phyloP scores from a whole-genome alignment of 73 alveolate genomes.

The Paramecium sonneborni region DNA sequence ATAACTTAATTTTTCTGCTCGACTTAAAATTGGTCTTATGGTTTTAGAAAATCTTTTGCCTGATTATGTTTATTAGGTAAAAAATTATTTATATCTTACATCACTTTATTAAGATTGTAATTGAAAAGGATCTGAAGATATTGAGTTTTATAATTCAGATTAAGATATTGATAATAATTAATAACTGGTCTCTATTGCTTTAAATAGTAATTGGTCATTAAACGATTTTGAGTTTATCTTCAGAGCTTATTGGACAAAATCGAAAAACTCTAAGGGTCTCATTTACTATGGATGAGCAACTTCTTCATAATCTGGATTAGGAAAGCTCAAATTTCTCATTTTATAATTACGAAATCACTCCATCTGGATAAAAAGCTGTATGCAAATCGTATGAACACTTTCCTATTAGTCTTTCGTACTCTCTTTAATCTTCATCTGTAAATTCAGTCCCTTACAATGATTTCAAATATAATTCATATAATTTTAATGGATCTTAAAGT shows the following conservation, averaged over 20 bases:
- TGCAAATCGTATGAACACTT: not conserved
- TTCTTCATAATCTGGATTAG: slow-evolving; percentile 11
- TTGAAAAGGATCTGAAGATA: not conserved
- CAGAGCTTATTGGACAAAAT: not conserved
- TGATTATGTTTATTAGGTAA: not conserved
- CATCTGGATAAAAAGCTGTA: not conserved
- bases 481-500: not conserved
- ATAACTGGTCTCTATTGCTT: slow-evolving; percentile 3
- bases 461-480: not conserved
- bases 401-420: not conserved
- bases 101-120: not conserved
- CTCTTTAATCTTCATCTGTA: not conserved
- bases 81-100: not conserved
- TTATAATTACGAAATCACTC: not conserved
- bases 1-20: not conserved
- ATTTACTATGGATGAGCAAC: not conserved
- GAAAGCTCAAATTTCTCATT: not conserved
- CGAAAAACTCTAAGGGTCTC: not conserved
- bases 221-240: not conserved
- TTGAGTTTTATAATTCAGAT: not conserved
- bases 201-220: not conserved
- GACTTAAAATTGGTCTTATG: not conserved
- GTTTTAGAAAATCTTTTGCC: not conserved
- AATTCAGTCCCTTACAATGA: not conserved
- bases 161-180: not conserved